Percentiles rank a stretch among this genome's conserved stretches.
Evolutionary conservation across 2,329 filamentous ascomycete genomes (phyloP).

Genomic region (Aspergillus tubingensis): DNA sequence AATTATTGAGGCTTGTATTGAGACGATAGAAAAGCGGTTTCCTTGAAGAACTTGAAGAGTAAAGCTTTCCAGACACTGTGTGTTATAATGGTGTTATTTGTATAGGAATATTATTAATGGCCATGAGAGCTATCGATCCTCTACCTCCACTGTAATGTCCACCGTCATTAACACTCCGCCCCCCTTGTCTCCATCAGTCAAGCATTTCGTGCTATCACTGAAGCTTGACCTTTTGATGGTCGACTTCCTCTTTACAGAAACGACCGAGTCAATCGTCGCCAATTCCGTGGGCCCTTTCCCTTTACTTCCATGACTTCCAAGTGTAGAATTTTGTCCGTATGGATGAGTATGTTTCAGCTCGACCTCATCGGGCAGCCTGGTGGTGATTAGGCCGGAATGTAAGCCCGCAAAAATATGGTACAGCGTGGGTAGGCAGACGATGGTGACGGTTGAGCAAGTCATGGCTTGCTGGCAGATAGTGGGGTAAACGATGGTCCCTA

Average conservation of each 20-base stretch:
- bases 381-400: constrained; percentile 24
- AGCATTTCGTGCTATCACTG: constrained; percentile 21
- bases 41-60: too few relatives aligned
- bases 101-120: too few relatives aligned
- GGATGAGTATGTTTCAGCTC: constrained; percentile 16
- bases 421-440: constrained; percentile 29
- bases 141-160: constrained; percentile 23
- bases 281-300: not conserved
- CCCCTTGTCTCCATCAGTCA: constrained; percentile 12
- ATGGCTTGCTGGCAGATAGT: constrained; percentile 24
- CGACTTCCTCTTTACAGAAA: not conserved
- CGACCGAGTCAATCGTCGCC: not conserved
- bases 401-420: constrained; percentile 31
- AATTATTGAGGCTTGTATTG: too few relatives aligned
- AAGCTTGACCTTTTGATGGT: not conserved
- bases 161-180: constrained; percentile 22
- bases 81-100: too few relatives aligned
- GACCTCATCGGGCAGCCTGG: constrained; percentile 17
- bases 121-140: not conserved
- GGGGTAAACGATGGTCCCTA: constrained; percentile 22
- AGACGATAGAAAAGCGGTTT: too few relatives aligned
- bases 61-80: too few relatives aligned
- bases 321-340: constrained; percentile 15
- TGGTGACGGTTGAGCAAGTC: constrained; percentile 27
- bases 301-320: constrained; percentile 8